Evolutionary conservation across 2,329 filamentous ascomycete genomes (phyloP).

Genomic region (Aspergillus spinulosporus): DNA sequence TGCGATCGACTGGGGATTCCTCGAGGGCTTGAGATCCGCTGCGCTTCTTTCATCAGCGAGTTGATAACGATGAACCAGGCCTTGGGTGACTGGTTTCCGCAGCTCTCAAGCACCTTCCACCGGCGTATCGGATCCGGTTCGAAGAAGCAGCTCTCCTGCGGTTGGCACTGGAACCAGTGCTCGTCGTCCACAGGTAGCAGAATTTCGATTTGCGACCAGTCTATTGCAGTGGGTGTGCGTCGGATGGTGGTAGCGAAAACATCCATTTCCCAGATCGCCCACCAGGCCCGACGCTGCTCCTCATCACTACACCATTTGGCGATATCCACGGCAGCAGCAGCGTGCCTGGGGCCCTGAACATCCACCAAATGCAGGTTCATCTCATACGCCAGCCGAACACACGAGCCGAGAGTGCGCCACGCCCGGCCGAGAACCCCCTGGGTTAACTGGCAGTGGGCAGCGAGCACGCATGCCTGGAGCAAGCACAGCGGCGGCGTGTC

Average conservation of each 20-base stretch:
- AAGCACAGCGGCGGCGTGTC: background rate
- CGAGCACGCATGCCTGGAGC: constrained; percentile 39
- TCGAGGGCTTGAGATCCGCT: constrained; percentile 16
- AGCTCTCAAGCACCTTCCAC: constrained; percentile 34
- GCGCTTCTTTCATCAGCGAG: constrained; percentile 42
- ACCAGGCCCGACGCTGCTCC: constrained; percentile 43
- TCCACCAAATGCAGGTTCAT: constrained; percentile 23
- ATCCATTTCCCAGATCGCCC: constrained; percentile 49
- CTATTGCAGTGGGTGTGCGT: constrained; percentile 39
- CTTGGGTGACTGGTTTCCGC: constrained; percentile 35
- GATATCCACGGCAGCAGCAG: background rate
- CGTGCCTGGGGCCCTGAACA: too few relatives aligned
- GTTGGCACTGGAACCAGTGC: constrained; percentile 33
- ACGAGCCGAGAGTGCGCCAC: constrained; percentile 36
- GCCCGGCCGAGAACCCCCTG: constrained; percentile 39
- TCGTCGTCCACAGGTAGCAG: constrained; percentile 39
- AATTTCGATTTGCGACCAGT: constrained; percentile 39
- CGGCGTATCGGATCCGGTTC: constrained; percentile 31
- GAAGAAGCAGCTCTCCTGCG: constrained; percentile 30
- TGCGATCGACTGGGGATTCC: background rate
- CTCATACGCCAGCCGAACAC: constrained; percentile 37
- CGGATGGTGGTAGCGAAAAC: constrained; percentile 45
- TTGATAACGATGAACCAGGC: constrained; percentile 46
- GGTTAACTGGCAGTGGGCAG: constrained; percentile 38
- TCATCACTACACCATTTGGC: constrained; percentile 23